These are phyloP conservation scores for Penicillium paradoxum DNA, from an alignment of 495 filamentous ascomycete genomes.

Conservation along the genomic window DNA sequence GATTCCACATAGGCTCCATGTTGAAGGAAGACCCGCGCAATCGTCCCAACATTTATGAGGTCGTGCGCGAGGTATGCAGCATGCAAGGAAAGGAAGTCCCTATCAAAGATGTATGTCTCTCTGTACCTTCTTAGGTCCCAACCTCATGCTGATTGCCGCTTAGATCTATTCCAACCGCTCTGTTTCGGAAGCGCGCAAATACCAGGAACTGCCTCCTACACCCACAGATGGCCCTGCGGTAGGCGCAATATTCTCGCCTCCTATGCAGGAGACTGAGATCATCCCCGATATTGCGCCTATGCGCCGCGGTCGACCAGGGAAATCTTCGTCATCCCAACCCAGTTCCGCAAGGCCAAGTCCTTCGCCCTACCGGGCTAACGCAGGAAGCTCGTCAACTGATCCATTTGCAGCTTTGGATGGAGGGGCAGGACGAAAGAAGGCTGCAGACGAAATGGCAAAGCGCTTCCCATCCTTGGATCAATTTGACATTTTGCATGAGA, in stretches of 20 bases:
- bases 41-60: constrained; percentile 91
- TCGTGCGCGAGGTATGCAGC: constrained; percentile 73
- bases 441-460: constrained; percentile 72
- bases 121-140: not conserved
- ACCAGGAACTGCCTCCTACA: constrained; percentile 56
- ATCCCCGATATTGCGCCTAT: constrained; percentile 94
- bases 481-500: constrained; percentile 84
- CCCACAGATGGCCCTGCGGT: constrained; percentile 54
- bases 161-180: constrained; percentile 80
- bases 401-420: constrained; percentile 87
- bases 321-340: constrained; percentile 35
- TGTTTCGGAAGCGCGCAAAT: constrained; percentile 55
- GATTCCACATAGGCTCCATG: constrained; percentile 67
- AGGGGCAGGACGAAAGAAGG: constrained; percentile 43
- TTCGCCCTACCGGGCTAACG: constrained; percentile 61
- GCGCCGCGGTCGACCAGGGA: constrained; percentile 79
- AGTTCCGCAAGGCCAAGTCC: constrained; percentile 58
- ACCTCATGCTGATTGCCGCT: constrained; percentile 12
- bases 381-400: constrained; percentile 55
- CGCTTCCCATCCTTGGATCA: constrained; percentile 91
- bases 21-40: constrained; percentile 75
- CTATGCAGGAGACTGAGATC: constrained; percentile 58
- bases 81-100: constrained; percentile 89
- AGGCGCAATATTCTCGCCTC: constrained; percentile 64
- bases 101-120: constrained; percentile 75